phyloP scores from a whole-genome alignment of 2,329 filamentous ascomycete species.

The Curvularia hawaiiensis region DNA sequence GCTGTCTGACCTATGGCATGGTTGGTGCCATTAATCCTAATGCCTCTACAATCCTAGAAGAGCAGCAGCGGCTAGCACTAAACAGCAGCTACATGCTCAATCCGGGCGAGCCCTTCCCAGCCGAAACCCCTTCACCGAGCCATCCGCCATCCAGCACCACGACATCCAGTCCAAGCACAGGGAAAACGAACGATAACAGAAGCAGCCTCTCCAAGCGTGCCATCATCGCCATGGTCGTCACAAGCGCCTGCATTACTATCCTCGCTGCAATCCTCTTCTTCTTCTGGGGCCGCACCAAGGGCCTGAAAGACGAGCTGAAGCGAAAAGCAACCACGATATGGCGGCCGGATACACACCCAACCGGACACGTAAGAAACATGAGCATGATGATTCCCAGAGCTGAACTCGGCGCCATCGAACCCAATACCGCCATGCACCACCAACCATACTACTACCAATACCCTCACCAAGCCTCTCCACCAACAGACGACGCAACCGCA shows the following conservation, averaged over 20 bases:
- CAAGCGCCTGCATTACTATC: conserved; percentile 47
- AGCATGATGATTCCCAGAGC: conserved; percentile 3
- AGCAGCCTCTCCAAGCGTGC: conserved; percentile 42
- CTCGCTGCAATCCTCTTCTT: conserved; percentile 33
- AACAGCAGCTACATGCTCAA: conserved; percentile 38
- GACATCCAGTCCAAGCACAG: neutral
- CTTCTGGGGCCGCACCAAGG: conserved; percentile 33
- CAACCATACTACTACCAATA: conserved; percentile 1
- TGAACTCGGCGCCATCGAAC: neutral
- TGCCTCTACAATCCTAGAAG: conserved; percentile 25
- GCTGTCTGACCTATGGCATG: conserved; percentile 71
- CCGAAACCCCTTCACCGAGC: conserved; percentile 19
- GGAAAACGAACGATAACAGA: neutral
- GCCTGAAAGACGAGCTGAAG: conserved; percentile 30
- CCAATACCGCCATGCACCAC: neutral
- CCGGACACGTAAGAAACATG: neutral
- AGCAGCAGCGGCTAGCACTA: conserved; percentile 32
- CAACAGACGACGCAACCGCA: neutral
- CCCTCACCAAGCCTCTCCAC: neutral
- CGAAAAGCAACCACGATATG: conserved; percentile 24
- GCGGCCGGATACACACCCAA: neutral
- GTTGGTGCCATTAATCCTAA: conserved; percentile 74
- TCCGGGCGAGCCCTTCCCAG: conserved; percentile 43
- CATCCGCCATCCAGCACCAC: conserved; percentile 9
- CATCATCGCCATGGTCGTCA: conserved; percentile 62